These are phyloP conservation scores for Nigrospora oryzae DNA, from an alignment of 2,329 filamentous ascomycete species.

Conservation along the genomic window DNA sequence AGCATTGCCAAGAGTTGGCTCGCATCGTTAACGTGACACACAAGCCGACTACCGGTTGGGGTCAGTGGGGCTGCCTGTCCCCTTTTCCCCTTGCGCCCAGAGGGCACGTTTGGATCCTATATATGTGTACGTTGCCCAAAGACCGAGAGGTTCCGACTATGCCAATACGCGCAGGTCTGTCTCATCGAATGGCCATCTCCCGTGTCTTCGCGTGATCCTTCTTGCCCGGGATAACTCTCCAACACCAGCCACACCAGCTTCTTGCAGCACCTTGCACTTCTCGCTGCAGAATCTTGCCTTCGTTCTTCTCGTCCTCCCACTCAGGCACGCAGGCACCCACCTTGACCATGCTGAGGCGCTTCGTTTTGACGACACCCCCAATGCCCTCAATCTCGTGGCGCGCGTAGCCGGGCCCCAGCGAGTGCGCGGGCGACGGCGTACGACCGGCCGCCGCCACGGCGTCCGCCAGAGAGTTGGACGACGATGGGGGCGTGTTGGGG, in stretches of 20 bases:
- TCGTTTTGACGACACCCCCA: conserved; percentile 79
- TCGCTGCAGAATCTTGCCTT: conserved; percentile 56
- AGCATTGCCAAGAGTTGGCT: too few species aligned
- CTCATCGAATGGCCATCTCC: conserved; percentile 10
- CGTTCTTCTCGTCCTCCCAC: conserved; percentile 68
- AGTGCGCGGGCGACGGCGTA: conserved; percentile 14
- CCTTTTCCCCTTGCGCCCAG: too few species aligned
- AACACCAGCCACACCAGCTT: conserved; percentile 93
- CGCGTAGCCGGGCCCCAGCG: conserved; percentile 61
- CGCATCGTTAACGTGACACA: too few species aligned
- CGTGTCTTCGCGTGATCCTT: conserved; percentile 25
- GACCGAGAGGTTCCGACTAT: too few species aligned
- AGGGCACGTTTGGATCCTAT: too few species aligned
- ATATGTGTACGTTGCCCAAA: too few species aligned
- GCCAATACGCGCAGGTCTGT: background rate
- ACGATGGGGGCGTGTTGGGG: conserved; percentile 4
- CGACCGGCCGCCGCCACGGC: background rate
- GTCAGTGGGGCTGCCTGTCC: too few species aligned
- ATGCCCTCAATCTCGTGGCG: conserved; percentile 88
- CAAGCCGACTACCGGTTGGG: too few species aligned
- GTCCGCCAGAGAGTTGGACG: background rate
- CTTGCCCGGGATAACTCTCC: conserved; percentile 58
- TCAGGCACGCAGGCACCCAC: conserved; percentile 82
- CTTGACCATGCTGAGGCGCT: conserved; percentile 71
- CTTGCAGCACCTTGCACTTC: conserved; percentile 62